Conservation (phyloP, 2,329 filamentous ascomycete genomes). For the Aspergillus proliferans region DNA sequence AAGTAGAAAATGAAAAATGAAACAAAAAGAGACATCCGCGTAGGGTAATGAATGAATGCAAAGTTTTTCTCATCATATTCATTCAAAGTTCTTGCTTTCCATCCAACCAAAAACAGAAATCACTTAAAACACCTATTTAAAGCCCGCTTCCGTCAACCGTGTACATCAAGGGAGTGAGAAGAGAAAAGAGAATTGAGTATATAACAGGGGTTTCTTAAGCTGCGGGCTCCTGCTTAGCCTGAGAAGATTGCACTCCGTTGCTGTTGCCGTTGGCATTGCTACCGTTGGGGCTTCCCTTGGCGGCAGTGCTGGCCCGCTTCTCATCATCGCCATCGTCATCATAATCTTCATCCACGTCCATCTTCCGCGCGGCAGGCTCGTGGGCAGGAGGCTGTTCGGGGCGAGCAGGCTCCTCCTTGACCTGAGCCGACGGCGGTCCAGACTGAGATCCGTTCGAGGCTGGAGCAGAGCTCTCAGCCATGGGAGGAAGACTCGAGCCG, state of each 20-base stretch:
- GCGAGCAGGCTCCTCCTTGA: constrained; percentile 50
- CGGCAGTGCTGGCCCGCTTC: constrained; percentile 38
- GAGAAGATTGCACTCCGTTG: constrained; percentile 22
- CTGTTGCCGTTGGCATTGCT: constrained; percentile 22
- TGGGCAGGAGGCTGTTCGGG: constrained; percentile 49
- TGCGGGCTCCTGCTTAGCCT: constrained; percentile 26
- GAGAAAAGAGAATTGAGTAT: neutral
- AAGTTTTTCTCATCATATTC: neutral
- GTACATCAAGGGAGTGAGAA: neutral
- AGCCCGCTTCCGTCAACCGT: neutral
- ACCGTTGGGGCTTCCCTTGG: constrained; percentile 32
- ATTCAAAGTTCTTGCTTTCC: constrained; percentile 2
- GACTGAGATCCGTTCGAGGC: constrained; percentile 39
- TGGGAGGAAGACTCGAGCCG: constrained; percentile 52
- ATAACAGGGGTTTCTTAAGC: constrained; percentile 11
- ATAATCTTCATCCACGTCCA: constrained; percentile 97
- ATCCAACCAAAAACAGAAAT: neutral
- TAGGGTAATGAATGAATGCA: constrained; percentile 1
- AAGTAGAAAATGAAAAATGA: constrained; percentile 1
- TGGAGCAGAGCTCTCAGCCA: constrained; percentile 41
- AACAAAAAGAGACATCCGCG: constrained; percentile 5
- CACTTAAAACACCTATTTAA: neutral
- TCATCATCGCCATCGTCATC: constrained; percentile 91
- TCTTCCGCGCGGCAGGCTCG: constrained; percentile 85
- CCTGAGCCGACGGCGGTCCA: constrained; percentile 34